These are phyloP conservation scores for Aquanectria penicillioides DNA, from an alignment of 2,329 filamentous ascomycete genomes.

Conservation along the genomic window DNA sequence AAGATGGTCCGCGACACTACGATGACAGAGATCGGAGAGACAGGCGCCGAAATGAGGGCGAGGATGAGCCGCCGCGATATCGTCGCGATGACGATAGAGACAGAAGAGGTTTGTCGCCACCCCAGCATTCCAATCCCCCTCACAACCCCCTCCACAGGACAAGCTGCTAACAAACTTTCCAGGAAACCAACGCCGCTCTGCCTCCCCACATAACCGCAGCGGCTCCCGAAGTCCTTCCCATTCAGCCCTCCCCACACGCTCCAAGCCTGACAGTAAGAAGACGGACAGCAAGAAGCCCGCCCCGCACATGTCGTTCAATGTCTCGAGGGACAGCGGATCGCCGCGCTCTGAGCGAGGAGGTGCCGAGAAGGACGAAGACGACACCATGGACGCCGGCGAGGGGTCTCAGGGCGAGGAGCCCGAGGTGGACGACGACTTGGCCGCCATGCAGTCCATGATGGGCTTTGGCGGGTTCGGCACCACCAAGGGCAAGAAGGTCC, in stretches of 20 bases:
- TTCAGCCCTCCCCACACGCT: constrained; percentile 47
- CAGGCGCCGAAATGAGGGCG: constrained; percentile 39
- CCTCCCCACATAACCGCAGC: constrained; percentile 47
- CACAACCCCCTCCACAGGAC: neutral
- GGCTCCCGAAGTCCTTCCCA: constrained; percentile 34
- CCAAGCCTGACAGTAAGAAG: constrained; percentile 40
- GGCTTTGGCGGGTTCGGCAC: constrained; percentile 87
- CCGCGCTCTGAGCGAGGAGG: constrained; percentile 18
- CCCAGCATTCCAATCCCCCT: neutral
- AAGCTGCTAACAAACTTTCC: constrained; percentile 18
- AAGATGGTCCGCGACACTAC: constrained; percentile 45
- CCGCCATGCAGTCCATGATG: constrained; percentile 85
- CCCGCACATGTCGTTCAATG: constrained; percentile 49
- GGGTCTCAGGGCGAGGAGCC: constrained; percentile 43
- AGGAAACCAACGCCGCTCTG: constrained; percentile 49
- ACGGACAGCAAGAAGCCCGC: constrained; percentile 28
- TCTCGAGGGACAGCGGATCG: constrained; percentile 42
- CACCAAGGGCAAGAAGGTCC: constrained; percentile 89
- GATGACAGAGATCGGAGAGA: constrained; percentile 39
- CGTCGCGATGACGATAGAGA: constrained; percentile 40
- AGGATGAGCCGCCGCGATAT: constrained; percentile 30
- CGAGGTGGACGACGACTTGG: constrained; percentile 73
- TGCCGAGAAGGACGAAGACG: constrained; percentile 33
- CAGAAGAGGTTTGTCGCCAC: constrained; percentile 37
- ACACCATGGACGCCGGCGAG: constrained; percentile 41